Evolutionary conservation across 345 rosid species (phyloP).

Genomic region (Hibiscus trionum): DNA sequence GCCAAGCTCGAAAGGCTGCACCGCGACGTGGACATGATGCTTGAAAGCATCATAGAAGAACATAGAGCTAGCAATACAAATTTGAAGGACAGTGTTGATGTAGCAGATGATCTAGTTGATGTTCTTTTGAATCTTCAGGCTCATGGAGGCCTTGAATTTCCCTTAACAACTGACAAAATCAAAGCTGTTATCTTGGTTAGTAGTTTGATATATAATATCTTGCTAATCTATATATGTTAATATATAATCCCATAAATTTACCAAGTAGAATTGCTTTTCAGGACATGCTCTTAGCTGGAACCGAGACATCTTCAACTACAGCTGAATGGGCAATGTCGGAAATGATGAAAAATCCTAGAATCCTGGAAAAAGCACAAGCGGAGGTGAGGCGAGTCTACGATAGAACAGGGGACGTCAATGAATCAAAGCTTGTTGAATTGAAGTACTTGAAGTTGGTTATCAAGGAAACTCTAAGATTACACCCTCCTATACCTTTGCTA

Average conservation of each 20-base stretch:
- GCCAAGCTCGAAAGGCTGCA: neutral
- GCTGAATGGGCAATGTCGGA: neutral
- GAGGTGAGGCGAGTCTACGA: too few relatives aligned
- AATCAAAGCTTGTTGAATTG: too few relatives aligned
- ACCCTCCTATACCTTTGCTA: too few relatives aligned
- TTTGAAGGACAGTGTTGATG: neutral
- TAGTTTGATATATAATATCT: neutral
- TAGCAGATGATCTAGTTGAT: neutral
- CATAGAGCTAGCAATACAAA: conserved; percentile 2
- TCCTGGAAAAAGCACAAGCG: neutral
- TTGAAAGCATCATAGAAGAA: conserved; percentile 16
- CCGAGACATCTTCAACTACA: neutral
- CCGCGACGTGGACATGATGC: conserved; percentile 1
- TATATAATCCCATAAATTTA: too few relatives aligned
- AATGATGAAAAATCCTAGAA: neutral
- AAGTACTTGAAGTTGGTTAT: too few relatives aligned
- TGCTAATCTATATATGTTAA: too few relatives aligned
- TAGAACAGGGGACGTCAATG: too few relatives aligned
- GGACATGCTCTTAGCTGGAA: neutral
- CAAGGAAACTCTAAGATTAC: too few relatives aligned
- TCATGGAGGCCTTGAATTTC: neutral
- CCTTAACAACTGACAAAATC: neutral
- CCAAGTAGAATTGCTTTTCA: neutral
- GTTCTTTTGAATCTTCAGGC: conserved; percentile 1
- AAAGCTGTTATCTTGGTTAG: neutral